Base-by-base conservation (phyloP, 352 stramenopile genomes). In the Pythium coloratum region DNA sequence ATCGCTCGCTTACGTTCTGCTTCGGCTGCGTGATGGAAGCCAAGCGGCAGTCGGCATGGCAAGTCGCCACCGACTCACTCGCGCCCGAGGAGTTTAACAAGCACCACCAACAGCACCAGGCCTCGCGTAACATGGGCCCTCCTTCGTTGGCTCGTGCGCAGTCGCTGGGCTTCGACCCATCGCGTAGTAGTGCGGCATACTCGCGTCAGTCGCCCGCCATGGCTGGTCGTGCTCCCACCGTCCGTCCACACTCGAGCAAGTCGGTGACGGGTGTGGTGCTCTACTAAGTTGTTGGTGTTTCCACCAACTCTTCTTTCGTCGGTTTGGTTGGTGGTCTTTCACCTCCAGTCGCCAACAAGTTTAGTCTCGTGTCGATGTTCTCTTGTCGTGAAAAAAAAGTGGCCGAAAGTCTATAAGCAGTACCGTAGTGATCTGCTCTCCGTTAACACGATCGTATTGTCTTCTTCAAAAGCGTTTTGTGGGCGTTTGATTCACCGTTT, bases 1-100 rank as follows among this genome's bases (percentile, higher is more conserved):
- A 88, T 32, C 68, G 69, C 3, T 18, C 74, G 18, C 60, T 89
- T 42, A 70, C 71, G 9, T 90, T 88, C 59, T 90, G 80, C 24
- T 59, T 85, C 32, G 64, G 33, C 14, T 88, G 80, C 53, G 33
- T 89, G 1, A 59, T 86, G 10, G 68, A 82, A 62, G 76, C 77
- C 26, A 88, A 86, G 55, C 66, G 82, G 28, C 32, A 69, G 20
- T 76, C 81, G 1, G 69, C 72, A 0, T 85, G 75, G 76, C 70
- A 82, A 18, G 80, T 90, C 42, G 76, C 79, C 3, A 57, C 78
- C 14, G 74, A 76, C 2, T 76, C 71, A 12, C 54, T 84, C 24
- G n/a, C 62, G 28, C 3, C 16, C 16, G 26, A 65, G 34, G 14
- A 64, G 3, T 40, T 55, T 18, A 34, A 34, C 14, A 13, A 47